Evolutionary conservation across 768 basidiomycete species (phyloP), one percentile per base, ranked within the genome.

Genomic region (Antrodiella citrinella): DNA sequence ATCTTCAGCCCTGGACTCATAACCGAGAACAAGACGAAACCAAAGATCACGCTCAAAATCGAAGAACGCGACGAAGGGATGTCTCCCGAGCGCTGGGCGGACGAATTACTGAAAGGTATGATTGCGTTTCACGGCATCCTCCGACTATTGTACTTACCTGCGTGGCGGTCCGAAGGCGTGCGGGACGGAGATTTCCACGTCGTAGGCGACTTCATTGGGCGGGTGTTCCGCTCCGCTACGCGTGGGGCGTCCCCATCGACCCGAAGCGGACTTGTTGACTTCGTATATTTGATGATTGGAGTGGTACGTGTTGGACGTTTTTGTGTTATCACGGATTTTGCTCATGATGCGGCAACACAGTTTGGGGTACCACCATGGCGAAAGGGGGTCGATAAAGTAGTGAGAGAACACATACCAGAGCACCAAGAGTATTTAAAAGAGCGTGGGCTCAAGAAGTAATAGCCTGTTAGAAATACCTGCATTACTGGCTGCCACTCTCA

Each of bases 1-100:
- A 94, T 96, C 71, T 77, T 71, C 55, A 81, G 80, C 0, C 84
- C 89, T 0, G 90, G 91, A 0, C 86, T 72, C 53, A 81, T 84
- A 15, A 74, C 78, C 50, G 92, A 94, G 63, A 82, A 87, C 63
- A 76, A 74, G 58, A 75, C 72, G 5, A 95, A 95, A 58, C 93
- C 91, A 0, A 72, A 71, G 23, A 75, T 95, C 51, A 81, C 81
- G 9, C 73, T 74, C 46, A 81, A 83, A 55, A 83, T 96, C 40
- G 93, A 94, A 62, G 84, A 78, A 35, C 67, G 73, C 0, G 91
- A 92, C 60, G 73, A 71, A 22, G 81, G 82, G 0, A 52, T 80
- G 50, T 77, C 78, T 2, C 70, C 88, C 0, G 86, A 86, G 25
- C 68, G 72, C 38, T 82, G 82, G 25, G 89, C 89, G 0, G 57